These are phyloP conservation scores for Phaeosphaeria sp. DNA, from an alignment of 2,329 filamentous ascomycete species.

Conservation along the genomic window DNA sequence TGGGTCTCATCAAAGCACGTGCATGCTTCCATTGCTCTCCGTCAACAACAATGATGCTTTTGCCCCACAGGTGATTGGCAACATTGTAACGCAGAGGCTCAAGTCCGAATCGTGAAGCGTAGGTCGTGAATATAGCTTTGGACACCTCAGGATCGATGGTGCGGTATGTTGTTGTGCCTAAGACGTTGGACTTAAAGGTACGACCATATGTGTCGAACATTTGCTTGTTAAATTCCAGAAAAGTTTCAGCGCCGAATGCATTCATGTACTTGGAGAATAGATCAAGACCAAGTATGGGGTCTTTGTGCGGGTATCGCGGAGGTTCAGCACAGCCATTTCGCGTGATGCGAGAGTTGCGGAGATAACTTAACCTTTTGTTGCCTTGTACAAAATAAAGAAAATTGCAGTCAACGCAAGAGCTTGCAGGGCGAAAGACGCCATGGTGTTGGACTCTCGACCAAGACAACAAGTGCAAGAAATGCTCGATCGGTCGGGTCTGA, in stretches of 20 bases:
- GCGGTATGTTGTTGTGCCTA: conserved; percentile 10
- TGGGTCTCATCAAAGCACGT: conserved; percentile 7
- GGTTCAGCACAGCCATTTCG: conserved; percentile 14
- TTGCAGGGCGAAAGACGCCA: background rate
- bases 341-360: background rate
- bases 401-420: background rate
- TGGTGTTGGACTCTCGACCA: background rate
- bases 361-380: background rate
- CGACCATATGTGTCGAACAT: conserved; percentile 10
- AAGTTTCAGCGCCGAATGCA: conserved; percentile 1
- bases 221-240: conserved; percentile 7
- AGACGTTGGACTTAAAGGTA: conserved; percentile 10
- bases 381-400: background rate
- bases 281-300: conserved; percentile 20
- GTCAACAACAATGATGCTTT: conserved; percentile 15
- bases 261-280: conserved; percentile 5
- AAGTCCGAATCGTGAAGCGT: conserved; percentile 14
- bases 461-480: too few relatives aligned
- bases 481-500: too few relatives aligned
- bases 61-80: conserved; percentile 9
- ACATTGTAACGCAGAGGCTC: conserved; percentile 8
- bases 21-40: conserved; percentile 11
- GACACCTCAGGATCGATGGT: conserved; percentile 16
- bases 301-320: conserved; percentile 23
- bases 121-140: conserved; percentile 13